Percentiles rank a stretch among this genome's conserved stretches.
Conservation (phyloP, 495 filamentous ascomycete species). For the Neurospora africana region DNA sequence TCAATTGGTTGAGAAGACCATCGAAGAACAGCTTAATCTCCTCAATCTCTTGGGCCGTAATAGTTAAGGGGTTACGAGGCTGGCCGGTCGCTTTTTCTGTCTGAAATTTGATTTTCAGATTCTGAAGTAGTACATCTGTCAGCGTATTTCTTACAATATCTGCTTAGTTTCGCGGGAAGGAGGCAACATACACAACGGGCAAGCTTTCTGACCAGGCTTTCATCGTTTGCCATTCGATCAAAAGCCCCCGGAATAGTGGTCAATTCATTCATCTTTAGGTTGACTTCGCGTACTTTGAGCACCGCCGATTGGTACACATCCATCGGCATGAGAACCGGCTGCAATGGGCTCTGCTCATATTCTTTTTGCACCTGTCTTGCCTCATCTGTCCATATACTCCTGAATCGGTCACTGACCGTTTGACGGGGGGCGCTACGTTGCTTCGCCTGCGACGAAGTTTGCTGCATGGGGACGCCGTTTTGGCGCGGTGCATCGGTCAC, state of each 20-base stretch:
- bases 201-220: not conserved
- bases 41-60: slow-evolving; percentile 47
- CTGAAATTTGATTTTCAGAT: not conserved
- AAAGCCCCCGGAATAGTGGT: not conserved
- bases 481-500: slow-evolving; percentile 44
- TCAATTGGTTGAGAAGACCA: slow-evolving; percentile 19
- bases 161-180: not conserved
- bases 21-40: slow-evolving; percentile 28
- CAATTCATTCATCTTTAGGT: not conserved
- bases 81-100: not conserved
- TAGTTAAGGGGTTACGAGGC: slow-evolving; percentile 44
- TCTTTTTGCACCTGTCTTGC: not conserved
- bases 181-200: not conserved
- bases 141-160: not conserved
- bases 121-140: not conserved
- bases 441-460: slow-evolving; percentile 12
- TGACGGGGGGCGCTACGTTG: not conserved
- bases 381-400: not conserved
- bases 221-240: not conserved
- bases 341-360: not conserved
- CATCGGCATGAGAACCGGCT: not conserved
- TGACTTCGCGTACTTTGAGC: not conserved
- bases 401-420: not conserved
- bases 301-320: not conserved
- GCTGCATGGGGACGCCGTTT: slow-evolving; percentile 25